Base-by-base conservation (phyloP, 2,329 filamentous ascomycete genomes). In the Cladobotryum protrusum region DNA sequence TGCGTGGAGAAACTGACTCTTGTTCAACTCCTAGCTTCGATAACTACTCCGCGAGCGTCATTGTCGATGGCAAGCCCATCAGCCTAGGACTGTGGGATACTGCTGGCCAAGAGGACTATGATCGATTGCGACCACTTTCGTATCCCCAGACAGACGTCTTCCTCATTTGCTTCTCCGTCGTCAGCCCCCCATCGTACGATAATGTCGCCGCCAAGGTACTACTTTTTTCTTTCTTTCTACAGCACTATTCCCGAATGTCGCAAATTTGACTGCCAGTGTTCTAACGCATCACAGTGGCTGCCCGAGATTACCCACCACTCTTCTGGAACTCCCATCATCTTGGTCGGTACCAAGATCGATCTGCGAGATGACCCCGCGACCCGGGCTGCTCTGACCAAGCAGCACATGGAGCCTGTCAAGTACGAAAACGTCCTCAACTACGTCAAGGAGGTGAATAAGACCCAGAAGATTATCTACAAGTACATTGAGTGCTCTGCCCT, bases 81-180 rank as follows among this genome's bases (percentile, higher is more conserved):
- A 96, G 90, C 72, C 74, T 99, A 61, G 93, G 92, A 59, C 76
- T 99, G 32, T 97, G 93, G 92, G 92, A 99, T 86, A 99, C 92
- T 58, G 92, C 92, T 59, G 92, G 92, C 65, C 93, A 97, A 76
- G 92, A 97, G 75, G 92, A 97, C 79, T 97, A 97, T 75, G 92
- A 97, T 68, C 82, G 92, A 71, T 78, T 97, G 66, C 85, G 92
- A 63, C 92, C 92, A 55, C 83, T 99, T 54, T 97, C 92, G 39
- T 99, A 97, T 72, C 93, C 93, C 11, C 92, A 99, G 75, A 97
- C 93, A 53, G 93, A 99, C 64, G 93, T 97, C 44, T 97, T 97
- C 72, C 78, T 97, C 59, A 96, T 97, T 68, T 97, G 92, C 75
- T 97, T 97, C 74, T 96, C 91, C 58, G 95, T 97, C 66, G 91